phyloP scores from a whole-genome alignment of 1,139 yeast species.

The Diutina scorzettiae region DNA sequence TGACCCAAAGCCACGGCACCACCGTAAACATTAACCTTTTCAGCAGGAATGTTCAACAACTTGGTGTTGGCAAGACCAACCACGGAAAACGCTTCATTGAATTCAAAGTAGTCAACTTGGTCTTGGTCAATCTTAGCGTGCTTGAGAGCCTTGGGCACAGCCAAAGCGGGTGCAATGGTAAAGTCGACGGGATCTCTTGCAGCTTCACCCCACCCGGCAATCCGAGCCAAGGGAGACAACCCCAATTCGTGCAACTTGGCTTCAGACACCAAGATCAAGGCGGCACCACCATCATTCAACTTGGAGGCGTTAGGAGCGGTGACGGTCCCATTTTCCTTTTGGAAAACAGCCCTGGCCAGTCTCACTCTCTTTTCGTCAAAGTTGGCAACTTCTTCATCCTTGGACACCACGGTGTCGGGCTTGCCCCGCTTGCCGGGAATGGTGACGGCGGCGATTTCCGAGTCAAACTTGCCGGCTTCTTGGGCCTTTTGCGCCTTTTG shows the following conservation, averaged over 20 bases:
- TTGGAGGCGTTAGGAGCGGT: conserved; percentile 96
- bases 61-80: conserved; percentile 88
- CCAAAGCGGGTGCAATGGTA: conserved; percentile 89
- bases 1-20: conserved; percentile 98
- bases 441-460: conserved; percentile 78
- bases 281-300: conserved; percentile 96
- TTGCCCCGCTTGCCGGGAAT: conserved; percentile 88
- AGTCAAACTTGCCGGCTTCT: conserved; percentile 63
- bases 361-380: conserved; percentile 66
- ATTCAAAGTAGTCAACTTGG: conserved; percentile 73
- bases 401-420: conserved; percentile 61
- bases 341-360: conserved; percentile 85
- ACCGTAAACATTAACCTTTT: conserved; percentile 86
- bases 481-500: conserved; percentile 74
- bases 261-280: conserved; percentile 76
- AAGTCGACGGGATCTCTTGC: conserved; percentile 89
- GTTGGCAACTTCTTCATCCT: conserved; percentile 66
- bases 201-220: conserved; percentile 96
- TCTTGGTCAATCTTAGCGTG: conserved; percentile 56
- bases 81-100: conserved; percentile 94
- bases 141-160: conserved; percentile 89
- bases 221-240: conserved; percentile 77
- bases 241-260: conserved; percentile 72
- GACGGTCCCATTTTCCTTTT: conserved; percentile 83
- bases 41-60: conserved; percentile 49